phyloP scores from a whole-genome alignment of 768 basidiomycete genomes.

The Tylopilus rubrobrunneus region DNA sequence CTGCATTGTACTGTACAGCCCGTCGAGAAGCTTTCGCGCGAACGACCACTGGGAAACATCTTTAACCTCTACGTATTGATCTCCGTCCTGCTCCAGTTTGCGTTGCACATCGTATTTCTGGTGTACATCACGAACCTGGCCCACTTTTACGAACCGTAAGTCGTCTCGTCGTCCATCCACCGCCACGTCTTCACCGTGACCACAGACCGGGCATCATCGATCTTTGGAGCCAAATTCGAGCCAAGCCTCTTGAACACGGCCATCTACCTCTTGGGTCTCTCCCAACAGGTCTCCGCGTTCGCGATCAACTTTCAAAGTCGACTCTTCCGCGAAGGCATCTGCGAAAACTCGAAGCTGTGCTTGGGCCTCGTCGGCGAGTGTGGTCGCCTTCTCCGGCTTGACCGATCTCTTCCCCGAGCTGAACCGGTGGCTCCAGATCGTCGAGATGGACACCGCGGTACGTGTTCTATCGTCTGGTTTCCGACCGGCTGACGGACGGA shows the following conservation, averaged over 20 bases:
- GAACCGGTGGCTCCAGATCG: constrained; percentile 95
- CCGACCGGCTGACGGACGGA: neutral
- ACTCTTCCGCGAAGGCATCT: constrained; percentile 96
- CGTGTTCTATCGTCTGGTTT: constrained; percentile 22
- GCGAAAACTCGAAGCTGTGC: constrained; percentile 90
- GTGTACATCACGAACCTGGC: constrained; percentile 92
- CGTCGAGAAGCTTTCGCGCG: constrained; percentile 91
- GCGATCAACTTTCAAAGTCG: constrained; percentile 99
- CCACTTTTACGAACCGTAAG: constrained; percentile 72
- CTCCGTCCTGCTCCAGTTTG: constrained; percentile 91
- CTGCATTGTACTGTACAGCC: constrained; percentile 62
- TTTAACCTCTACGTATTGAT: constrained; percentile 45
- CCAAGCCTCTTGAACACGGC: constrained; percentile 94
- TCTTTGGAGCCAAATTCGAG: constrained; percentile 91
- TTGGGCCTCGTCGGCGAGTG: constrained; percentile 87
- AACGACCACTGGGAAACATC: constrained; percentile 92
- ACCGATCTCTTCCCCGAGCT: constrained; percentile 94
- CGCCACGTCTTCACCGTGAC: neutral
- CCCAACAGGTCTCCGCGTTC: constrained; percentile 98
- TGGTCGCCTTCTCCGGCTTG: constrained; percentile 90
- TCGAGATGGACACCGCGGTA: constrained; percentile 79
- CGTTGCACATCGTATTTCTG: constrained; percentile 85
- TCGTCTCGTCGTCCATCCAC: constrained; percentile 9
- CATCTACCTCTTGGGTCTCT: constrained; percentile 91
- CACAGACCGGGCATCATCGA: constrained; percentile 73